These are phyloP conservation scores for Prunus kanzakura DNA, from an alignment of 306 rosid genomes.

Conservation along the genomic window DNA sequence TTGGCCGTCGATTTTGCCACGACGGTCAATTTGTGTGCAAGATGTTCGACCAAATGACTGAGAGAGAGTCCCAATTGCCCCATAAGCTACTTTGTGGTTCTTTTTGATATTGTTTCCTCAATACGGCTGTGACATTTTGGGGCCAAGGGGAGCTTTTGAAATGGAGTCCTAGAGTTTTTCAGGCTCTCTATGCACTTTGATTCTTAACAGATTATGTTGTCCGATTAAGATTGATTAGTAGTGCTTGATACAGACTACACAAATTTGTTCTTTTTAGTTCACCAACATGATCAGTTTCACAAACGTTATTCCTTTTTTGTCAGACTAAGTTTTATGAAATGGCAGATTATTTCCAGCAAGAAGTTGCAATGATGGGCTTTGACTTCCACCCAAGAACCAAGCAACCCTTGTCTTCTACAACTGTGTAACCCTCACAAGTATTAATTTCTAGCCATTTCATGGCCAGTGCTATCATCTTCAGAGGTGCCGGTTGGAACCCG, in stretches of 20 bases:
- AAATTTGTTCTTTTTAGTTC: background rate
- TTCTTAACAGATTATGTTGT: too few species aligned
- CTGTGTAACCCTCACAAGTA: conserved; percentile 6
- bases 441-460: background rate
- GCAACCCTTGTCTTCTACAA: conserved; percentile 16
- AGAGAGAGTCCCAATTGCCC: background rate
- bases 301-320: background rate
- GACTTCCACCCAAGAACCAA: conserved; percentile 15
- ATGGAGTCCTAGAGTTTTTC: too few species aligned
- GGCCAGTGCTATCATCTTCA: background rate
- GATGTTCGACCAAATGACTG: background rate
- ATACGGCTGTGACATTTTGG: too few species aligned
- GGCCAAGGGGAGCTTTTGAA: too few species aligned
- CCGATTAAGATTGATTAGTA: too few species aligned
- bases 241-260: background rate
- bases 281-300: background rate
- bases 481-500: conserved; percentile 5
- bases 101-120: too few species aligned
- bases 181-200: too few species aligned
- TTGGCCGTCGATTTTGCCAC: background rate
- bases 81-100: too few species aligned
- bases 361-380: conserved; percentile 10
- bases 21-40: background rate
- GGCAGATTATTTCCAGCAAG: conserved; percentile 20
- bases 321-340: background rate